Conservation (phyloP, 2,329 filamentous ascomycete genomes). For the Exophiala viscosa region DNA sequence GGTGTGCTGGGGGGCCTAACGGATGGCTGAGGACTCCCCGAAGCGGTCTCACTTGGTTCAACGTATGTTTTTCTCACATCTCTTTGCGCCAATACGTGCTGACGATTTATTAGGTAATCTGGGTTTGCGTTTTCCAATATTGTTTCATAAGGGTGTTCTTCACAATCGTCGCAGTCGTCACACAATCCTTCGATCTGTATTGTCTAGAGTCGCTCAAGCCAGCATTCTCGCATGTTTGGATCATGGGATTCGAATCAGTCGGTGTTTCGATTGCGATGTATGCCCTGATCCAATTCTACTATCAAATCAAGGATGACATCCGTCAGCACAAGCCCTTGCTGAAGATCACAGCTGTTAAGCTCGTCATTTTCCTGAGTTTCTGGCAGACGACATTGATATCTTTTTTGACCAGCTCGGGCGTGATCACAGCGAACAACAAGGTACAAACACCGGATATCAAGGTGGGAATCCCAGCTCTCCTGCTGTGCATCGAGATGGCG, state of each 20-base stretch:
- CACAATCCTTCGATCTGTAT: constrained; percentile 66
- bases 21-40: constrained; percentile 70
- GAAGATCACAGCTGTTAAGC: constrained; percentile 81
- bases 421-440: constrained; percentile 59
- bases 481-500: constrained; percentile 82
- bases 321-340: constrained; percentile 67
- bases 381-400: constrained; percentile 70
- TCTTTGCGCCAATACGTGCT: neutral
- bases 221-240: constrained; percentile 80
- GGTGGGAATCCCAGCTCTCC: constrained; percentile 71
- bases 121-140: constrained; percentile 80
- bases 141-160: constrained; percentile 76
- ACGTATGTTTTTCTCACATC: constrained; percentile 44
- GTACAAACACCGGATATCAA: constrained; percentile 73
- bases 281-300: constrained; percentile 81
- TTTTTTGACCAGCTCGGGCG: constrained; percentile 58
- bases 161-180: constrained; percentile 72
- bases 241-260: constrained; percentile 64
- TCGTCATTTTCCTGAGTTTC: constrained; percentile 87
- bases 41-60: constrained; percentile 86
- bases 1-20: constrained; percentile 64
- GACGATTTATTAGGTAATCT: constrained; percentile 56
- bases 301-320: constrained; percentile 68
- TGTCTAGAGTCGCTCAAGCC: constrained; percentile 76
- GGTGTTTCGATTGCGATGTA: constrained; percentile 84